Conservation (phyloP, 148 eudicot species). For the Heliosperma pusillum region DNA sequence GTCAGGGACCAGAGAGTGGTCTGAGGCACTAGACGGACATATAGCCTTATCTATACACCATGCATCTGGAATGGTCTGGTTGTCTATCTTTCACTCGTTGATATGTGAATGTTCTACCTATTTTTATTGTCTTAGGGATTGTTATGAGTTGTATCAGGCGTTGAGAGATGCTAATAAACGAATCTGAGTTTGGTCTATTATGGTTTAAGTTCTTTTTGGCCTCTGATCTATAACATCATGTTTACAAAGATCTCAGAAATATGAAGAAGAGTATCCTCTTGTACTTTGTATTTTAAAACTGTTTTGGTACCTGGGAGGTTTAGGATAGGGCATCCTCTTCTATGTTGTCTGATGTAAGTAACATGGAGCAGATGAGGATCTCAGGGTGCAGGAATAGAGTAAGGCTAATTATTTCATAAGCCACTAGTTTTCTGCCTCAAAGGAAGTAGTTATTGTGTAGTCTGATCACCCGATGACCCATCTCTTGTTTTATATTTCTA, state of each 20-base stretch:
- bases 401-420: not conserved
- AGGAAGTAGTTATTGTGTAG: not conserved
- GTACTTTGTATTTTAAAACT: not conserved
- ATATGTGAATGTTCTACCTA: not conserved
- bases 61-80: conserved; percentile 71
- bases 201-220: not conserved
- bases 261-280: not conserved
- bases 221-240: not conserved
- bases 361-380: not conserved
- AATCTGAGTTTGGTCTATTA: not conserved
- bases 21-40: conserved; percentile 64
- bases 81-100: conserved; percentile 7
- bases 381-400: not conserved
- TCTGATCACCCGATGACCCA: not conserved
- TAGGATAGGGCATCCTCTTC: not conserved
- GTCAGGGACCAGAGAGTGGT: conserved; percentile 62
- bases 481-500: not conserved
- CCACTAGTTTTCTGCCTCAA: not conserved
- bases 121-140: not conserved
- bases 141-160: not conserved
- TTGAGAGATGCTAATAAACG: not conserved
- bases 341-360: not conserved
- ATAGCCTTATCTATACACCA: conserved; percentile 56
- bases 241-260: not conserved
- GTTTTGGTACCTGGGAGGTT: not conserved